Evolutionary conservation across 441 rosid genomes (phyloP), one percentile per base, ranked within the genome.

Genomic region (Manihot esculenta): DNA sequence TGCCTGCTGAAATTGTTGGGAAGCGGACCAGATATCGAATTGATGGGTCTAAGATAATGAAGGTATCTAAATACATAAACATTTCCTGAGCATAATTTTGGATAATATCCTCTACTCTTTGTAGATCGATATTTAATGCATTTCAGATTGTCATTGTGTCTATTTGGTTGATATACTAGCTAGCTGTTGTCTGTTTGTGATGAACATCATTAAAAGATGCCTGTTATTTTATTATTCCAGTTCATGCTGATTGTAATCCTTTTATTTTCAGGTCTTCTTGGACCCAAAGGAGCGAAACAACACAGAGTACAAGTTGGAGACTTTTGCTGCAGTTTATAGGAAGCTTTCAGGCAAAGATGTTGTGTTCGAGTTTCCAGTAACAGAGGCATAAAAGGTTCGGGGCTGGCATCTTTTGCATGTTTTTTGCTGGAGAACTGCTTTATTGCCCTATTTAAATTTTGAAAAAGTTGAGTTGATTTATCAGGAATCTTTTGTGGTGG

Each of bases 1-100:
- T 79, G 49, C 97, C 97, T 23, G 97, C 97, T 24, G 96, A 92
- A 84, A 92, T 92, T 80, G 94, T 92, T 53, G 96, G 96, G 64
- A 90, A 92, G 71, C 92, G 94, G 17, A 70, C 82, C 66, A 83
- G 96, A 45, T 92, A 90, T 82, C 82, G 86, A 65, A 76, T 90
- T 30, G 97, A 92, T 79, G 97, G 97, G 3, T 81, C 96, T 69
- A 92, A 92, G 78, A 81, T 88, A 69, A 83, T 77, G 76, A 92
- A 90, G 94, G 97, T 92, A 71, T 10, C 21, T 47, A 3, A 61
- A 30, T 30, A 30, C 4, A 30, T 30, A 30, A 24, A 49, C 45
- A 38, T 17, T 23, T 42, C 0, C 27, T 13, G n/a, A 48, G 23
- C 0, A 49, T 7, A 24, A 11, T n/a, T 24, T 1, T 38, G 11